Percentiles rank a stretch among this genome's conserved stretches.
Evolutionary conservation across 2,329 filamentous ascomycete species (phyloP).

Genomic region (Fusarium xylarioides): DNA sequence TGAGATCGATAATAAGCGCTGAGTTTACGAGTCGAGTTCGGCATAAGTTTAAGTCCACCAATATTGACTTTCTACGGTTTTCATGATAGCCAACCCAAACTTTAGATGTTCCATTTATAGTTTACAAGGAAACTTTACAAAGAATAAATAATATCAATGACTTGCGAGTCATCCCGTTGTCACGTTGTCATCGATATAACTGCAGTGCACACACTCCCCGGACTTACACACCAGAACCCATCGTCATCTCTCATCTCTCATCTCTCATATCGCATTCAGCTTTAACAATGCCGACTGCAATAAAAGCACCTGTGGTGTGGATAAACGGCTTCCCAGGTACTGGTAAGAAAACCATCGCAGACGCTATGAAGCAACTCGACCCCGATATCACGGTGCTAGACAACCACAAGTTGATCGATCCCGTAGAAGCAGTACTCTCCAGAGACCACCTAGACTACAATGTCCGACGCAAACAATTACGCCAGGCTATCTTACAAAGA

Average conservation of each 20-base stretch:
- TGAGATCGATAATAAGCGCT: background rate
- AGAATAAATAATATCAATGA: background rate
- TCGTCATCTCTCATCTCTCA: background rate
- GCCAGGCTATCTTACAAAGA: background rate
- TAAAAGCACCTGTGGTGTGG: background rate
- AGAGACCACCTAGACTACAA: background rate
- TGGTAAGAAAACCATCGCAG: background rate
- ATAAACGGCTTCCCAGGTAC: background rate
- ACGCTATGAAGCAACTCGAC: background rate
- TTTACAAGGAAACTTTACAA: background rate
- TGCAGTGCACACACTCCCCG: background rate
- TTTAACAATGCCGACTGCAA: background rate
- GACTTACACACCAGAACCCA: background rate
- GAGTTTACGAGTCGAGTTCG: background rate
- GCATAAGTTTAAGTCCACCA: too few relatives aligned
- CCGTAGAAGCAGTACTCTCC: background rate
- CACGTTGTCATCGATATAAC: too few relatives aligned
- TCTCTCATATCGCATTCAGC: rapidly evolving
- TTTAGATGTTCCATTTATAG: background rate
- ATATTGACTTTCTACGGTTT: background rate
- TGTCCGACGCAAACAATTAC: background rate
- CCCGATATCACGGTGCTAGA: background rate
- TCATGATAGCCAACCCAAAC: background rate
- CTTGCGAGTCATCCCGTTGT: rapidly evolving
- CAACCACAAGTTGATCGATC: background rate